Percentiles rank a stretch among this genome's conserved stretches.
Conservation (phyloP, 2,329 filamentous ascomycete species). For the Cytospora schulzeri region DNA sequence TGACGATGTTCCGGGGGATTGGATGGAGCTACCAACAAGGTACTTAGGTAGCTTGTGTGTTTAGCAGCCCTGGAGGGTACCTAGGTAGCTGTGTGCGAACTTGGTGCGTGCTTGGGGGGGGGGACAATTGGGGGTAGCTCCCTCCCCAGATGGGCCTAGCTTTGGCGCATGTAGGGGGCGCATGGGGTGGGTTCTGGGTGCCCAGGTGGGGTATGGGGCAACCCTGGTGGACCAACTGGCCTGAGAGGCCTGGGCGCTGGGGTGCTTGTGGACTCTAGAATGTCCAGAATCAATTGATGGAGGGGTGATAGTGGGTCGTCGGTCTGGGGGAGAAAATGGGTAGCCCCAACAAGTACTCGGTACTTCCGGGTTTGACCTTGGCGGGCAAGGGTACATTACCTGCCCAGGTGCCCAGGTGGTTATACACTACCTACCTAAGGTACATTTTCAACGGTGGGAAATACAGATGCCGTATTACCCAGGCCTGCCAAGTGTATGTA, state of each 20-base stretch:
- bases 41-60: too few species aligned
- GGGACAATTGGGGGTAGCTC: not conserved
- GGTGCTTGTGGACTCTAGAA: too few species aligned
- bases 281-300: too few species aligned
- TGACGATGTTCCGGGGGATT: not conserved
- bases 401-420: too few species aligned
- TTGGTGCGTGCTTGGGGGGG: not conserved
- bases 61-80: too few species aligned
- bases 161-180: not conserved
- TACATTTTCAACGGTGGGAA: too few species aligned
- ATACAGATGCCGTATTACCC: too few species aligned
- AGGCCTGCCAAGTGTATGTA: too few species aligned
- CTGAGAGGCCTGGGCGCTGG: too few species aligned
- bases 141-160: not conserved
- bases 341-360: not conserved
- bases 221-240: not conserved
- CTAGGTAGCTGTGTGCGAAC: too few species aligned
- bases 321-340: not conserved
- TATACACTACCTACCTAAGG: too few species aligned
- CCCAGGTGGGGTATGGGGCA: not conserved
- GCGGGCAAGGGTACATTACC: too few species aligned
- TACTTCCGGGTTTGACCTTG: not conserved
- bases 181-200: not conserved
- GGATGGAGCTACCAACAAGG: not conserved
- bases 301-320: not conserved